These are phyloP conservation scores for Coffea canephora DNA, from an alignment of 257 asterid genomes.

Conservation along the genomic window DNA sequence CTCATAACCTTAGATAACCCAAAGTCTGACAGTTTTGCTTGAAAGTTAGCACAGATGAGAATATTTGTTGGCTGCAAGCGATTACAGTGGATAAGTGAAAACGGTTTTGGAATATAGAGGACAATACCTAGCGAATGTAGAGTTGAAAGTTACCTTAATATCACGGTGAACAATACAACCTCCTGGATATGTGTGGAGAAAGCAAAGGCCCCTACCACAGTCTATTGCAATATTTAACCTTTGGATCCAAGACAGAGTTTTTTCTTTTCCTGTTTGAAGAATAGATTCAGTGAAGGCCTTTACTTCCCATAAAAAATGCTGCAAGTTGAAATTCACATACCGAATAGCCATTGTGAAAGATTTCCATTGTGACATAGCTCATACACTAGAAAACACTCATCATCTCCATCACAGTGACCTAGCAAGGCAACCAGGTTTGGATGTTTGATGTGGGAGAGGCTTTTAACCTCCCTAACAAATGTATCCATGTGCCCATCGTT, in stretches of 20 bases:
- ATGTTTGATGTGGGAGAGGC: constrained; percentile 70
- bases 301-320: not conserved
- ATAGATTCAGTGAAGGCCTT: not conserved
- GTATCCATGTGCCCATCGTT: constrained; percentile 83
- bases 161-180: constrained; percentile 86
- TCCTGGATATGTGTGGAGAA: constrained; percentile 63
- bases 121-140: not conserved
- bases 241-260: constrained; percentile 56
- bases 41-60: constrained; percentile 51
- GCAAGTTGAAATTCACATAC: constrained; percentile 22
- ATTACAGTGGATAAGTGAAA: not conserved
- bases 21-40: constrained; percentile 69
- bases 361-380: constrained; percentile 79
- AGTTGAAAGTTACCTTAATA: constrained; percentile 45
- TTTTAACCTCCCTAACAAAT: constrained; percentile 73
- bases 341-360: constrained; percentile 80
- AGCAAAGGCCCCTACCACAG: constrained; percentile 69
- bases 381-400: constrained; percentile 75
- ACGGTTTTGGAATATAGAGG: not conserved
- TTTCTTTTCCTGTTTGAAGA: constrained; percentile 46
- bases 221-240: constrained; percentile 64
- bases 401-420: constrained; percentile 70
- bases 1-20: constrained; percentile 72
- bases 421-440: constrained; percentile 68
- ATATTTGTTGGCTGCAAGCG: constrained; percentile 75